Percentiles rank a stretch among this genome's conserved stretches.
phyloP scores from a whole-genome alignment of 805 yeast genomes.

The Starmerella bombi region DNA sequence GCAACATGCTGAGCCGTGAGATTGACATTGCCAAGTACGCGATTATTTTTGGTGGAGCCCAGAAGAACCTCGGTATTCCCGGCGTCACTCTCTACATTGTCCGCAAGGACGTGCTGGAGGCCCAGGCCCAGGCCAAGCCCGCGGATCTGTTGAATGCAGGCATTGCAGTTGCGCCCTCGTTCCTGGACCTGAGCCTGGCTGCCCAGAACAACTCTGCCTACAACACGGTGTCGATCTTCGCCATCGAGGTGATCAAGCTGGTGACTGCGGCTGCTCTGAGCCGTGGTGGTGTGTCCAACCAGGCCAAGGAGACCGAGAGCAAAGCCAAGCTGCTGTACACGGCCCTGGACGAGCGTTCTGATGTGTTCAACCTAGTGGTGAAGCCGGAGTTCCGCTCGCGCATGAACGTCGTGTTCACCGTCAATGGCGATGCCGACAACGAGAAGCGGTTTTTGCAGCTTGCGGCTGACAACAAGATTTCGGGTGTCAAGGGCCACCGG shows the following conservation, averaged over 20 bases:
- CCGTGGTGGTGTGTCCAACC: constrained; percentile 60
- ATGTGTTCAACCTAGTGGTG: constrained; percentile 55
- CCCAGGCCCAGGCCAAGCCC: constrained; percentile 35
- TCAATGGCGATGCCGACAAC: constrained; percentile 44
- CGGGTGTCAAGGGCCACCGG: constrained; percentile 89
- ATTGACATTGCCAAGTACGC: constrained; percentile 79
- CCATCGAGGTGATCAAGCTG: constrained; percentile 71
- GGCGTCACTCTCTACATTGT: constrained; percentile 87
- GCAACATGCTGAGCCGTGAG: constrained; percentile 71
- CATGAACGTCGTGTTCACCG: constrained; percentile 78
- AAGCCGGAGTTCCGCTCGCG: constrained; percentile 52
- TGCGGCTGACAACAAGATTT: constrained; percentile 46
- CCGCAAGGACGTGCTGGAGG: constrained; percentile 59
- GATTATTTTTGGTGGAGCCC: constrained; percentile 93
- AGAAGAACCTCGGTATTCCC: constrained; percentile 93
- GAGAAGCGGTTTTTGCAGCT: constrained; percentile 59
- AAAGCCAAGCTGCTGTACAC: constrained; percentile 56
- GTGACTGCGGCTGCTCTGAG: constrained; percentile 51
- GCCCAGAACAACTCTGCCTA: constrained; percentile 84
- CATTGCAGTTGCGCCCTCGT: constrained; percentile 78
- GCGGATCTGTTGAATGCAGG: constrained; percentile 44
- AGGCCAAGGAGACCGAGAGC: constrained; percentile 41
- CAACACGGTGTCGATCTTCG: constrained; percentile 90
- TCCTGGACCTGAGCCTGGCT: constrained; percentile 74
- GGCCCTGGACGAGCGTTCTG: constrained; percentile 53